Conservation (phyloP, 2,329 filamentous ascomycete species). For the Cryphonectria nitschkei region DNA sequence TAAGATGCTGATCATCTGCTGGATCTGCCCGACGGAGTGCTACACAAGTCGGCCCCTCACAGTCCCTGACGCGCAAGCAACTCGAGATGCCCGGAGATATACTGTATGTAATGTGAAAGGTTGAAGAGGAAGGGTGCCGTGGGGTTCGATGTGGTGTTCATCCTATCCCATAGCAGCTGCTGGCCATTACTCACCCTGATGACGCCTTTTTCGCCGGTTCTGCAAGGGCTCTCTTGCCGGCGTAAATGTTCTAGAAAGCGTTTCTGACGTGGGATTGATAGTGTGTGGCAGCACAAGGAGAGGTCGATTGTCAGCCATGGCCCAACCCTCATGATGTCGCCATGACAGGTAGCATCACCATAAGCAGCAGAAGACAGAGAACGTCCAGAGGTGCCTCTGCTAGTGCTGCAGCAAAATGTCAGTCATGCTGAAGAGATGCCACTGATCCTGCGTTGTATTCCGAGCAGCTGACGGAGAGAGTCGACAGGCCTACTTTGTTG, state of each 20-base stretch:
- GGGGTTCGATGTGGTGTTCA: not conserved
- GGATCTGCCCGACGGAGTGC: not conserved
- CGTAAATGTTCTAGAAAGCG: not conserved
- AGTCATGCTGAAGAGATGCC: not conserved
- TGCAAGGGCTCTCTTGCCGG: not conserved
- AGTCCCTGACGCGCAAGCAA: conserved; percentile 9
- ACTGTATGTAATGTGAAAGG: not conserved
- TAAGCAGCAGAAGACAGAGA: not conserved
- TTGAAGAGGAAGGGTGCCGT: not conserved
- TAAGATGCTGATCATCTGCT: not conserved
- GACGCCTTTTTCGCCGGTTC: not conserved
- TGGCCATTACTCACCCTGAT: not conserved
- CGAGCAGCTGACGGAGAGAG: not conserved
- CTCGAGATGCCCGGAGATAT: not conserved
- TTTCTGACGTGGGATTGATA: not conserved
- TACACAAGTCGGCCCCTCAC: not conserved
- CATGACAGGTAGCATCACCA: not conserved
- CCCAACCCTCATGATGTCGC: not conserved
- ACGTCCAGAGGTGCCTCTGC: not conserved
- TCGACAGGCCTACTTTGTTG: not conserved
- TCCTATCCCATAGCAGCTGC: not conserved
- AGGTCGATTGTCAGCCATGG: not conserved
- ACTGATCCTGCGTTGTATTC: not conserved
- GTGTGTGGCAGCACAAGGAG: not conserved
- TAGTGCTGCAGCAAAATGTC: not conserved